These are phyloP conservation scores for Monascus purpureus DNA, from an alignment of 495 filamentous ascomycete species.

Conservation along the genomic window DNA sequence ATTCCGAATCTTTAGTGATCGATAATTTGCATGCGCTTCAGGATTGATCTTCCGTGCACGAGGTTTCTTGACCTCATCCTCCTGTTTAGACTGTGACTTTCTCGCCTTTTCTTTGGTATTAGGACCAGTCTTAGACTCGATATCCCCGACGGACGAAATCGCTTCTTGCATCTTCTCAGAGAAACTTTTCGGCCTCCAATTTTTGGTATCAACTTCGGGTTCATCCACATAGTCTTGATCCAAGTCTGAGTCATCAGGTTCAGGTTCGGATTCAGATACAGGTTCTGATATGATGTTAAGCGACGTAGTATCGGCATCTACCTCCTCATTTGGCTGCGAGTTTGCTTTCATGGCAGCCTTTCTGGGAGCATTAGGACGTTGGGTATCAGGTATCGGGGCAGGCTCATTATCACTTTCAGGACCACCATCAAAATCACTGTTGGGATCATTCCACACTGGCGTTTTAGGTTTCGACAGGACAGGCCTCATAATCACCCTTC, in stretches of 20 bases:
- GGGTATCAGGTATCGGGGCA: slow-evolving; percentile 19
- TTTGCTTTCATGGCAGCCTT: neutral
- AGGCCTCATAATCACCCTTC: slow-evolving; percentile 59
- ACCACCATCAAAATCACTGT: slow-evolving; percentile 13
- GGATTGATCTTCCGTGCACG: slow-evolving; percentile 53
- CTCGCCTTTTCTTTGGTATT: slow-evolving; percentile 19
- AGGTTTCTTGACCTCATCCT: slow-evolving; percentile 39
- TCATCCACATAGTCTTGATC: slow-evolving; percentile 17
- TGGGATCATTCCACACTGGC: slow-evolving; percentile 9
- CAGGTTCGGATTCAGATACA: slow-evolving; percentile 1
- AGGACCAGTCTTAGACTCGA: slow-evolving; percentile 7
- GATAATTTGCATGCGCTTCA: slow-evolving; percentile 69
- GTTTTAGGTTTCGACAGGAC: slow-evolving; percentile 27
- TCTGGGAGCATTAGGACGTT: slow-evolving; percentile 4
- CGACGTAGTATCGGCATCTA: slow-evolving; percentile 16
- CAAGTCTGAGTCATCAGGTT: slow-evolving; percentile 14
- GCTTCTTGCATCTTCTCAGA: slow-evolving; percentile 33
- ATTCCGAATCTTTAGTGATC: slow-evolving; percentile 64
- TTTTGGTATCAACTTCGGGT: slow-evolving; percentile 9
- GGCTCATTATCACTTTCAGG: slow-evolving; percentile 18
- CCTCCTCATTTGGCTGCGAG: slow-evolving; percentile 8
- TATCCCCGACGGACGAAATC: slow-evolving; percentile 17
- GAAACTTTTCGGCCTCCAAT: slow-evolving; percentile 19
- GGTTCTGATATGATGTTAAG: slow-evolving; percentile 16
- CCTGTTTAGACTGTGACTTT: slow-evolving; percentile 11